Evolutionary conservation across 768 basidiomycete genomes (phyloP), one percentile per base, ranked within the genome.

Genomic region (Lentinula boryana): DNA sequence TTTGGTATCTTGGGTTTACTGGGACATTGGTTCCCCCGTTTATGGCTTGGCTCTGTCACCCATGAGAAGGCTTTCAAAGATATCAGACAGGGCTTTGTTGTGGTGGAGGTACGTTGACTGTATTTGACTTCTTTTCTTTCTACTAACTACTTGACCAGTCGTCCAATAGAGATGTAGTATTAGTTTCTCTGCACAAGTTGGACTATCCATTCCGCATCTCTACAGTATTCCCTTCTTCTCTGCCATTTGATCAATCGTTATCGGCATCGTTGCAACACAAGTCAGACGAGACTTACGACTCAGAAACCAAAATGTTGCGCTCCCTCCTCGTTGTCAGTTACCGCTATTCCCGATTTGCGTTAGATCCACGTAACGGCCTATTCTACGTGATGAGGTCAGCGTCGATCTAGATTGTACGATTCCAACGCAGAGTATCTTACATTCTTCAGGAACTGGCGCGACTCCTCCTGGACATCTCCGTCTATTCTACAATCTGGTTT

Each of bases 31-130:
- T 86, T 97, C 64, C 97, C 97, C 60, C 83, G 81, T 5, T 64
- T 95, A 31, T 98, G 97, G 97, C 82, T 98, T 55, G 84, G 84
- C 32, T 95, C 89, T 83, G 89, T 91, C 21, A 85, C 93, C 1
- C 80, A 76, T 49, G 92, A 95, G 71, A 91, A 84, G 57, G 88
- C 89, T 21, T 99, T 98, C 67, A 84, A 84, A 52, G 75, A 91
- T 60, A 77, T 85, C 8, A 71, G 74, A 38, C 74, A 84, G 64
- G 92, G 91, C 4, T 88, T 93, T 66, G 80, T 97, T 43, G 90
- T 95, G 16, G 86, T 96, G 40, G 95, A 99, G 84, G 95, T 97
- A 65, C 62, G 88, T 74, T 32, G 43, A 5, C 31, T 51, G 21
- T 32, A 7, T 52, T 33, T 49, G 18, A 43, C 61, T 35, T 5